Percentiles rank a stretch among this genome's conserved stretches.
Conservation (phyloP, 2,329 filamentous ascomycete species). For the Aciculosporium take region DNA sequence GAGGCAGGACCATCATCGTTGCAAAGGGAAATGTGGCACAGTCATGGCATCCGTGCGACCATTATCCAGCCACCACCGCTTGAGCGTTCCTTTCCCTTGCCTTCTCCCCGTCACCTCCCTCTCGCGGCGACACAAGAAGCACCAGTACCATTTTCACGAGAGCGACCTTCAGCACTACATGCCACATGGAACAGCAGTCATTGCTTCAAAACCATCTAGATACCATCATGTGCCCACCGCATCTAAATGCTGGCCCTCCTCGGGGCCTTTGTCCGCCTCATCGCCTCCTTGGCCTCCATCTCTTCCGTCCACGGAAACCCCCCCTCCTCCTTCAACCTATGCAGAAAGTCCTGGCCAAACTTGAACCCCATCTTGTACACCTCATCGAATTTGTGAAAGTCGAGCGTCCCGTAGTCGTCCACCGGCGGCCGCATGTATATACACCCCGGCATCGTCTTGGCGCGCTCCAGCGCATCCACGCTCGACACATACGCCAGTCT, state of each 20-base stretch:
- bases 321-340: conserved; percentile 63
- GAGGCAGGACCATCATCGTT: too few species aligned
- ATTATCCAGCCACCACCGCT: too few species aligned
- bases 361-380: conserved; percentile 81
- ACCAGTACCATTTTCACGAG: too few species aligned
- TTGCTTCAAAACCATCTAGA: background rate
- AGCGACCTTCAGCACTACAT: too few species aligned
- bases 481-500: conserved; percentile 88
- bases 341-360: conserved; percentile 70
- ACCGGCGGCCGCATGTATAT: conserved; percentile 94
- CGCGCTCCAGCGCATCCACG: conserved; percentile 84
- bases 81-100: too few species aligned
- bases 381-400: conserved; percentile 96
- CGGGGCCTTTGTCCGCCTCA: conserved; percentile 67
- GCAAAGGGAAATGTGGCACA: too few species aligned
- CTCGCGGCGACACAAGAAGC: too few species aligned
- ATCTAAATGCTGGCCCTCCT: conserved; percentile 59
- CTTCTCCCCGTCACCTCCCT: too few species aligned
- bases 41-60: too few species aligned
- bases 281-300: conserved; percentile 61
- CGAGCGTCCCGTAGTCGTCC: conserved; percentile 82
- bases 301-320: conserved; percentile 56
- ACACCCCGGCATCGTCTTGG: conserved; percentile 81
- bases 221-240: too few species aligned
- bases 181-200: too few species aligned